phyloP scores from a whole-genome alignment of 441 rosid species.

The Daphne laureola region DNA sequence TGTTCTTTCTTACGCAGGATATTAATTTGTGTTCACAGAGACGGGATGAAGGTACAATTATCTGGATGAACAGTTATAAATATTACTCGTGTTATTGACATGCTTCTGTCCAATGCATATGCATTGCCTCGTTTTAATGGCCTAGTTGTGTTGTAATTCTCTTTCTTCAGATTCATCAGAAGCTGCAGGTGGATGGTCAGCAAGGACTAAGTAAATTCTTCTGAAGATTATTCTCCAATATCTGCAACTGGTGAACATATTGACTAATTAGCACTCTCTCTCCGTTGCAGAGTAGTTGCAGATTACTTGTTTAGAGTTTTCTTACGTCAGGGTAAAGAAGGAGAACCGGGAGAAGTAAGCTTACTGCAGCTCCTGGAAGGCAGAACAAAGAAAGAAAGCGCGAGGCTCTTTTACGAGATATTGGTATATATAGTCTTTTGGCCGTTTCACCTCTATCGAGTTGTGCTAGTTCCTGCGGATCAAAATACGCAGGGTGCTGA shows the following conservation, averaged over 20 bases:
- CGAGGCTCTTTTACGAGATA: constrained; percentile 77
- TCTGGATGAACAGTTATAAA: too few relatives aligned
- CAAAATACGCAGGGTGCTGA: not conserved
- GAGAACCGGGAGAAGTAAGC: constrained; percentile 45
- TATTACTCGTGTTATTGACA: too few relatives aligned
- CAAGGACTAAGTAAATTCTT: constrained; percentile 51
- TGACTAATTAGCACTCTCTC: constrained; percentile 9
- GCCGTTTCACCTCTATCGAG: too few relatives aligned
- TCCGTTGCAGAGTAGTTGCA: constrained; percentile 37
- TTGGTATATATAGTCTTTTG: constrained; percentile 43
- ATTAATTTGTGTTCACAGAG: too few relatives aligned
- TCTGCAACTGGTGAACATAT: constrained; percentile 2
- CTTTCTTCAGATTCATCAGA: constrained; percentile 14
- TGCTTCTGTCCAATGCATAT: too few relatives aligned
- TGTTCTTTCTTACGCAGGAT: too few relatives aligned
- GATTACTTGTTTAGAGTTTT: constrained; percentile 41
- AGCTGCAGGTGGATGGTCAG: constrained; percentile 54
- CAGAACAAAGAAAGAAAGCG: constrained; percentile 53
- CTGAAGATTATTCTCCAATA: not conserved
- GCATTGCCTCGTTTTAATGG: constrained; percentile 14
- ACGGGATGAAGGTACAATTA: too few relatives aligned
- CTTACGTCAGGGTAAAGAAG: constrained; percentile 22
- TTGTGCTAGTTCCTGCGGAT: not conserved
- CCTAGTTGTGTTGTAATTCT: constrained; percentile 8
- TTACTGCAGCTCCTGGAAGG: constrained; percentile 41